phyloP scores from a whole-genome alignment of 768 basidiomycete genomes.

The Pisolithus albus region DNA sequence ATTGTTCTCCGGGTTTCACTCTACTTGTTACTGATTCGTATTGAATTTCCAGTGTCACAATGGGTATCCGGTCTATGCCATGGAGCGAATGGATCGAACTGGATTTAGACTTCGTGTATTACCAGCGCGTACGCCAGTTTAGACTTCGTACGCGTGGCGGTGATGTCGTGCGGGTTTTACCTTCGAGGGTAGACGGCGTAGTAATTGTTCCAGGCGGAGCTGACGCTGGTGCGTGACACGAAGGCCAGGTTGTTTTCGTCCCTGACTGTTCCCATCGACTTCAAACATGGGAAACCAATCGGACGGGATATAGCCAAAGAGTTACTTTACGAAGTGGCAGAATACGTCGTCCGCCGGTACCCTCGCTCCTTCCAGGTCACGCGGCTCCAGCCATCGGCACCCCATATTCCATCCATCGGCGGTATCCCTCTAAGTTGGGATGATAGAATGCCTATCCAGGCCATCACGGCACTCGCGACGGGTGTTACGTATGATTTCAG shows the following conservation, averaged over 20 bases:
- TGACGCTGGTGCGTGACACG: constrained; percentile 18
- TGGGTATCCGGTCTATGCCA: constrained; percentile 64
- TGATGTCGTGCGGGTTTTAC: constrained; percentile 42
- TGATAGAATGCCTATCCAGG: constrained; percentile 43
- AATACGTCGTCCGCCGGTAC: constrained; percentile 59
- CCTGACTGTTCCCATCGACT: not conserved
- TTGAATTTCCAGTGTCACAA: constrained; percentile 46
- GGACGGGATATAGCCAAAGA: constrained; percentile 44
- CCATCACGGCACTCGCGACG: constrained; percentile 45
- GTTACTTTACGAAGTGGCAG: constrained; percentile 60
- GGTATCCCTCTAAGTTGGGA: constrained; percentile 31
- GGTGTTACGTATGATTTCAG: constrained; percentile 46
- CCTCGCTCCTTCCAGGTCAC: constrained; percentile 48
- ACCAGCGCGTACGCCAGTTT: constrained; percentile 51
- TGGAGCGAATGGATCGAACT: constrained; percentile 64
- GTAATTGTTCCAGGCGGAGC: constrained; percentile 24
- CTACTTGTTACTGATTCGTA: not conserved
- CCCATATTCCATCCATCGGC: constrained; percentile 12
- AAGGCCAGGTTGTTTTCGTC: not conserved
- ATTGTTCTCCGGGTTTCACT: too few relatives aligned
- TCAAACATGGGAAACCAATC: not conserved
- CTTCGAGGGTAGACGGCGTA: constrained; percentile 34
- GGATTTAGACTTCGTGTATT: constrained; percentile 48
- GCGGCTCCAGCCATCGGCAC: constrained; percentile 24
- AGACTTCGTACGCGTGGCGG: constrained; percentile 47